These are phyloP conservation scores for Kazachstania africana DNA, from an alignment of 805 yeast genomes.

Conservation along the genomic window DNA sequence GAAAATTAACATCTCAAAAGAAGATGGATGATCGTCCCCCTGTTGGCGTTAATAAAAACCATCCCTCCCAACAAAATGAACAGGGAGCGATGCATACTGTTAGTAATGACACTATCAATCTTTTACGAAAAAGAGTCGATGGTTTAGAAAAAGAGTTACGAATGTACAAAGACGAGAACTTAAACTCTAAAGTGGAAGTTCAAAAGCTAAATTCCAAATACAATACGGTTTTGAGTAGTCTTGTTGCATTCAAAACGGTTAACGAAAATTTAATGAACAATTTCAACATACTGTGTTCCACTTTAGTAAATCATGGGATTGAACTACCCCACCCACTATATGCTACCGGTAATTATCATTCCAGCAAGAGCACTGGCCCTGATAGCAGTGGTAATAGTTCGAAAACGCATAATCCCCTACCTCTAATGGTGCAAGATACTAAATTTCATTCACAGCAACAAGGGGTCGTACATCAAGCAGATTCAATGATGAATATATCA, in stretches of 20 bases:
- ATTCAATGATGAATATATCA: conserved; percentile 2
- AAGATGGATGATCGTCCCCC: conserved; percentile 26
- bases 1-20: conserved; percentile 60
- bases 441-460: neutral
- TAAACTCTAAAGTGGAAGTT: conserved; percentile 25
- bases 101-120: conserved; percentile 15
- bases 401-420: neutral
- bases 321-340: conserved; percentile 40
- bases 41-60: conserved; percentile 14
- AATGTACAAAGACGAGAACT: conserved; percentile 14
- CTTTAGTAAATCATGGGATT: conserved; percentile 48
- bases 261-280: conserved; percentile 47
- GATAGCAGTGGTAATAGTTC: neutral
- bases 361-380: neutral
- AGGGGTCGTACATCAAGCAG: conserved; percentile 1
- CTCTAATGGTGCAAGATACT: neutral
- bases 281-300: conserved; percentile 37
- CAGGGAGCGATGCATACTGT: conserved; percentile 16
- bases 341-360: neutral
- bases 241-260: conserved; percentile 42
- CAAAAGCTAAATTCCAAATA: conserved; percentile 42
- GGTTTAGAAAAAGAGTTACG: conserved; percentile 20
- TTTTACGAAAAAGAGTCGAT: conserved; percentile 27
- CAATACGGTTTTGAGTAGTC: conserved; percentile 50
- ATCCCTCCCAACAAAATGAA: conserved; percentile 5